phyloP scores from a whole-genome alignment of 306 rosid species.

The Cicer yamashitae region DNA sequence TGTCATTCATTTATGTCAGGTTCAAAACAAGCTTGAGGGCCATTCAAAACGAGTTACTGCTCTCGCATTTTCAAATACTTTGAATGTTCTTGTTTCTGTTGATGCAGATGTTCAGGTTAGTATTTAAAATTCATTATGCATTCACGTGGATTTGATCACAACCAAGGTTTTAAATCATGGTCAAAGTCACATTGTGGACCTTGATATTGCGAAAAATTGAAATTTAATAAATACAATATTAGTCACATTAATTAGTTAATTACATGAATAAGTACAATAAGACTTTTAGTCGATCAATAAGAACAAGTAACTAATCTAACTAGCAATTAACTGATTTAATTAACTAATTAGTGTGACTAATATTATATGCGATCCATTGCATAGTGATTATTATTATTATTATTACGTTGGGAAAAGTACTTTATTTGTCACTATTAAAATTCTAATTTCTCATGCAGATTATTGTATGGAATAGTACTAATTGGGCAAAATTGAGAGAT shows the following conservation, averaged over 20 bases:
- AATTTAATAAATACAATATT: too few relatives aligned
- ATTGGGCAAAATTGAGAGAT: conserved; percentile 42
- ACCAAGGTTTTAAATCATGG: too few relatives aligned
- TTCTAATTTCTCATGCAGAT: conserved; percentile 39
- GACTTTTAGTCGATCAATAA: too few relatives aligned
- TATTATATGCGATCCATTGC: too few relatives aligned
- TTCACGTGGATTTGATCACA: neutral
- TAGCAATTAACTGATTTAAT: too few relatives aligned
- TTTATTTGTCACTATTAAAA: neutral
- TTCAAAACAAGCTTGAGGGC: conserved; percentile 40
- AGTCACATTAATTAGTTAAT: too few relatives aligned
- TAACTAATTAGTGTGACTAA: too few relatives aligned
- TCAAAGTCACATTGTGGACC: too few relatives aligned
- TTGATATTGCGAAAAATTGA: too few relatives aligned
- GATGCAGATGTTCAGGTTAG: conserved; percentile 45
- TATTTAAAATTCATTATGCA: neutral
- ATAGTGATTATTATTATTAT: too few relatives aligned
- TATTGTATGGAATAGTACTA: conserved; percentile 36
- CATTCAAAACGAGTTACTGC: conserved; percentile 49
- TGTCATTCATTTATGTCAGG: conserved; percentile 16
- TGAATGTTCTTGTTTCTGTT: conserved; percentile 48
- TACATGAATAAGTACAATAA: too few relatives aligned
- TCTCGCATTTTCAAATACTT: conserved; percentile 52
- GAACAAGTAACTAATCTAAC: too few relatives aligned
- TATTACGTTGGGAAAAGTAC: neutral